Evolutionary conservation across 2,329 filamentous ascomycete genomes (phyloP), one percentile per base, ranked within the genome.

Genomic region (Madurella fahalii): DNA sequence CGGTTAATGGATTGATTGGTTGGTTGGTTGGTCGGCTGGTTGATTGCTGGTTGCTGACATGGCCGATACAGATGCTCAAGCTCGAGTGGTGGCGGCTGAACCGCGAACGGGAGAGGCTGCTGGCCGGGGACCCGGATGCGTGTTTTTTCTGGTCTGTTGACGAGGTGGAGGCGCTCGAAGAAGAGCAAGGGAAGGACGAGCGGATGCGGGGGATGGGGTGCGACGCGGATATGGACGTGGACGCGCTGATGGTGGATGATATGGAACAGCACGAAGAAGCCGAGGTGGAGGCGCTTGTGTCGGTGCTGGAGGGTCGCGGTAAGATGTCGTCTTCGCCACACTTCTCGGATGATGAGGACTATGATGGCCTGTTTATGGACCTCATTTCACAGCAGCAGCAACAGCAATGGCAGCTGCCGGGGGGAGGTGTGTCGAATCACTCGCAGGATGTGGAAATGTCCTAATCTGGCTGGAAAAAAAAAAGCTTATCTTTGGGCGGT

Each of bases 331-430:
- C 65, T 7, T 71, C 73, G 2, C 64, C 69, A 9, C 64, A 67
- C 1, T 67, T 75, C 32, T 77, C 72, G 1, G 82, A 85, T 50
- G 81, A 84, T 44, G 78, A 78, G 13, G 82, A 84, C 42, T 86
- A 84, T 62, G 83, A 86, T 59, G 71, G 76, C 45, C 69, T 85
- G 9, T 86, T 96, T 66, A 80, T 82, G 73, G 83, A 89, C 61
- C 67, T 89, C 39, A 69, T 83, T 17, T 50, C 49, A 48, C 70
- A 77, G 57, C 72, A 77, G 46, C 64, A 69, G 13, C 45, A 49
- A 4, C 55, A 63, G 45, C 61, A 56, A 7, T 39, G 45, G 9
- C 54, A 60, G 49, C 50, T 47, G 30, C 56, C 17, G 34, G n/a
- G 17, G 1, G 16, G 17, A 9, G 18, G 4, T 37, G 34, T 2